A percentile compares a stretch with the other conserved stretches of the same genome.
Conservation (phyloP, 805 yeast species). For the Priceomyces haplophilus region DNA sequence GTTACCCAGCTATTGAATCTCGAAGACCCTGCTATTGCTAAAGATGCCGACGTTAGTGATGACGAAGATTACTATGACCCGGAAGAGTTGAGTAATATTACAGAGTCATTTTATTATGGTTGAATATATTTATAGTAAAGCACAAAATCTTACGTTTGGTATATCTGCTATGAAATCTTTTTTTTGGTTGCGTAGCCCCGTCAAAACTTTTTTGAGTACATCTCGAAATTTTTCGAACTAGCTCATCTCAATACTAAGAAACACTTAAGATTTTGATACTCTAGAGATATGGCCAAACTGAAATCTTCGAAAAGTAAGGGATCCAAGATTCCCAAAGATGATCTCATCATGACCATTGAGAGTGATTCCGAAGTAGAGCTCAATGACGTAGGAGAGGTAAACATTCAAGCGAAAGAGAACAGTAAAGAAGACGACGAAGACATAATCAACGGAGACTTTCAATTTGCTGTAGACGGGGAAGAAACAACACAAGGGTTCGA, state of each 20-base stretch:
- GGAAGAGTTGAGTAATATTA: conserved; percentile 13
- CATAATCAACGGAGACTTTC: conserved; percentile 71
- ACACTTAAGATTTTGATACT: not conserved
- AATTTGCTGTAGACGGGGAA: conserved; percentile 63
- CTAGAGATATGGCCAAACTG: conserved; percentile 6
- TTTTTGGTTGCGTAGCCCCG: conserved; percentile 5
- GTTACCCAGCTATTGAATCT: conserved; percentile 39
- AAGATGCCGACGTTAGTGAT: conserved; percentile 17
- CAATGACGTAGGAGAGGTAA: conserved; percentile 18
- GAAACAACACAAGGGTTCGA: conserved; percentile 48
- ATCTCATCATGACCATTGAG: conserved; percentile 74
- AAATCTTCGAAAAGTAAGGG: conserved; percentile 1
- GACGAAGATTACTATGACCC: conserved; percentile 22
- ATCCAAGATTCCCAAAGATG: conserved; percentile 25
- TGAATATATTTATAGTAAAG: not conserved
- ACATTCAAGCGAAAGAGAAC: conserved; percentile 11
- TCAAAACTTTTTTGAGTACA: conserved; percentile 1
- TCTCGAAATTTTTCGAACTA: conserved; percentile 9
- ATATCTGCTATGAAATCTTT: not conserved
- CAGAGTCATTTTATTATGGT: conserved; percentile 10
- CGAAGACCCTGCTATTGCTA: conserved; percentile 19
- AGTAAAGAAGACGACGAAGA: conserved; percentile 24
- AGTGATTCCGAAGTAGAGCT: conserved; percentile 60
- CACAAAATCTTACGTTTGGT: not conserved
- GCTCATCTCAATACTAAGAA: conserved; percentile 11